A percentile compares a stretch with the other conserved stretches of the same genome.
Conservation (phyloP, 768 basidiomycete species). For the Lactarius trivialis region DNA sequence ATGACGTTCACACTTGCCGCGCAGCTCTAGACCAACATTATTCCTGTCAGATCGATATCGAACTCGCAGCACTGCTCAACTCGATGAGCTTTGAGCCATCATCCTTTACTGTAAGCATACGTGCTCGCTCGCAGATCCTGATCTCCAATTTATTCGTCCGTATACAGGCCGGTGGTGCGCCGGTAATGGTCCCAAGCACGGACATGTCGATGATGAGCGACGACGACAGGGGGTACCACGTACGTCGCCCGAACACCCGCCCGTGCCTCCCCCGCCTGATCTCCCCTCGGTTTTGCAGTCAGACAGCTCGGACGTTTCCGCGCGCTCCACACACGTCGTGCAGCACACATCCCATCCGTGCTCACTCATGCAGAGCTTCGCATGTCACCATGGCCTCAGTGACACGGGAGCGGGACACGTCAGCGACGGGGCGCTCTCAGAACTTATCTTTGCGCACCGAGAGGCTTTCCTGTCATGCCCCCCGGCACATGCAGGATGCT, state of each 20-base stretch:
- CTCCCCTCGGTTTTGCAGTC: not conserved
- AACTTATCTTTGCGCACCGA: conserved; percentile 16
- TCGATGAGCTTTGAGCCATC: conserved; percentile 9
- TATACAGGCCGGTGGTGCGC: not conserved
- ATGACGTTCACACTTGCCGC: not conserved
- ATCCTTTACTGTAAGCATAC: conserved; percentile 1
- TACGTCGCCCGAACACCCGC: not conserved
- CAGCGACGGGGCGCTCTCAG: conserved; percentile 10
- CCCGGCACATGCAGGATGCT: conserved; percentile 14
- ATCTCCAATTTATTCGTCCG: not conserved
- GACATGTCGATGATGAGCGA: conserved; percentile 8
- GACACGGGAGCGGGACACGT: not conserved
- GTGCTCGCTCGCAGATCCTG: not conserved
- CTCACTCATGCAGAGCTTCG: conserved; percentile 13
- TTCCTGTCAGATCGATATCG: conserved; percentile 10
- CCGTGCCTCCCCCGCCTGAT: not conserved
- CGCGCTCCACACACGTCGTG: not conserved
- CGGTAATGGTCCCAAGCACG: not conserved
- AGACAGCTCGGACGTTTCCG: conserved; percentile 3
- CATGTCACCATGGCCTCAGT: not conserved
- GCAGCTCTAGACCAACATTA: not conserved
- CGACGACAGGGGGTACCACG: conserved; percentile 13
- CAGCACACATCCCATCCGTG: conserved; percentile 2
- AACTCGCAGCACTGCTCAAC: conserved; percentile 19
- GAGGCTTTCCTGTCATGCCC: conserved; percentile 15